Conservation (phyloP, 83 land plant genomes). For the Thuja plicata region DNA sequence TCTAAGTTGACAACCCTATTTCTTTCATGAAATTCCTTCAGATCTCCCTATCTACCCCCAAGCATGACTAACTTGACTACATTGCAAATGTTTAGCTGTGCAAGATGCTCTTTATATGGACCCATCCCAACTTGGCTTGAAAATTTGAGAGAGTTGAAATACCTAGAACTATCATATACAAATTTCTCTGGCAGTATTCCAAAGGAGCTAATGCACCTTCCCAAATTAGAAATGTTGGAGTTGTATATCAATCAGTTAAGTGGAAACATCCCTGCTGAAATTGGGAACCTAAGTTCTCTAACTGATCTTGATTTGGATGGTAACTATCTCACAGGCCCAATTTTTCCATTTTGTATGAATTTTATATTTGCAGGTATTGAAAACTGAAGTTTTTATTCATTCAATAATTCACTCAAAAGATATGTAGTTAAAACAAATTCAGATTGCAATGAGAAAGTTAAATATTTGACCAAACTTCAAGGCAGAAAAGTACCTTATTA, state of each 20-base stretch:
- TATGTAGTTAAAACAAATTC: no score
- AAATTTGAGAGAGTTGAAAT: background rate
- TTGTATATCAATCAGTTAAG: slow-evolving; percentile 7
- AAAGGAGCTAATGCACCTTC: background rate
- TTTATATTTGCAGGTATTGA: no score
- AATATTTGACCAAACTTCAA: no score
- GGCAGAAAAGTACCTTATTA: no score
- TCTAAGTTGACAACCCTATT: slow-evolving; percentile 13
- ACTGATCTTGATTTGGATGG: slow-evolving; percentile 22
- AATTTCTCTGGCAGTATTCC: slow-evolving; percentile 11
- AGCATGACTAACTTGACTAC: slow-evolving; percentile 3
- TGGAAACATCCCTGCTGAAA: slow-evolving; percentile 18
- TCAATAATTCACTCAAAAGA: no score
- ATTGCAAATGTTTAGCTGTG: slow-evolving; percentile 8
- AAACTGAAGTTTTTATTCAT: no score
- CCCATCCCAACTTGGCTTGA: slow-evolving; percentile 10
- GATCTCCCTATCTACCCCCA: slow-evolving; percentile 9
- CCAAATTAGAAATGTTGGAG: background rate
- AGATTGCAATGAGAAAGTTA: no score
- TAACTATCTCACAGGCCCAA: slow-evolving; percentile 19
- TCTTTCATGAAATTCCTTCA: slow-evolving; percentile 14
- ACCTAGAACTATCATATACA: slow-evolving; percentile 8
- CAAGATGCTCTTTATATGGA: slow-evolving; percentile 11
- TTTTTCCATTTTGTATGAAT: no score
- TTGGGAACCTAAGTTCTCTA: slow-evolving; percentile 16